Evolutionary conservation across 768 basidiomycete species (phyloP).

Genomic region (Russula virescens): DNA sequence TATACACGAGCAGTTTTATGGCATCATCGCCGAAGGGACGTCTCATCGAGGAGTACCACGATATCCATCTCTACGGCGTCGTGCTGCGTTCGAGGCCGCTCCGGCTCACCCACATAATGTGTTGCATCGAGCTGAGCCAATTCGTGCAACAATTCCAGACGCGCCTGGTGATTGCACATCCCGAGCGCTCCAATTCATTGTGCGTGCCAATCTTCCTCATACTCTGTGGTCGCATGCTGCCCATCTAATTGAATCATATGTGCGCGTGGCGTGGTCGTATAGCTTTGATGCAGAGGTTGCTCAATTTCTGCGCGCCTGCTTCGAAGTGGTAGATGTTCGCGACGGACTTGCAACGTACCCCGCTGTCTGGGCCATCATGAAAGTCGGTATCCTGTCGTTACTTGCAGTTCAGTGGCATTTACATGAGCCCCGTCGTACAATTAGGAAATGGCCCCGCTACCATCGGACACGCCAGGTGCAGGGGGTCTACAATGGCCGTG

Average conservation of each 20-base stretch:
- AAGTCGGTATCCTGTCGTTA: constrained; percentile 1
- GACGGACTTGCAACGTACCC: background rate
- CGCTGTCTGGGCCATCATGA: constrained; percentile 13
- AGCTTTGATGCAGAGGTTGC: constrained; percentile 17
- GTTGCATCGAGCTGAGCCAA: constrained; percentile 10
- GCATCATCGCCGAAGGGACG: background rate
- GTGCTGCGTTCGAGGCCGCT: constrained; percentile 10
- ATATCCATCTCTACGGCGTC: constrained; percentile 3
- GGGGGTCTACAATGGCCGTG: constrained; percentile 16
- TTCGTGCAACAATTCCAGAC: constrained; percentile 15
- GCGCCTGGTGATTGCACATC: constrained; percentile 10
- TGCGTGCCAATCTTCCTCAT: background rate
- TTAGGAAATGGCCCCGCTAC: constrained; percentile 15
- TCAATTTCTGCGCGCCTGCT: background rate
- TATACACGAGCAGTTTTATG: constrained; percentile 11
- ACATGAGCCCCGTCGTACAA: background rate
- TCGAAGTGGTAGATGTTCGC: constrained; percentile 5
- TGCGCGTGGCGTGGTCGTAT: background rate
- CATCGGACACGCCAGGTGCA: constrained; percentile 11
- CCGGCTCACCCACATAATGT: constrained; percentile 10
- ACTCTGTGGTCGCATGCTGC: too few species aligned
- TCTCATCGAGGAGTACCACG: background rate
- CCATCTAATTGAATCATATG: too few species aligned
- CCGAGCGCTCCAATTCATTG: constrained; percentile 11
- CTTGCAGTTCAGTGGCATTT: background rate